These are phyloP conservation scores for Gossypium turneri DNA, from an alignment of 345 rosid species.

Conservation along the genomic window DNA sequence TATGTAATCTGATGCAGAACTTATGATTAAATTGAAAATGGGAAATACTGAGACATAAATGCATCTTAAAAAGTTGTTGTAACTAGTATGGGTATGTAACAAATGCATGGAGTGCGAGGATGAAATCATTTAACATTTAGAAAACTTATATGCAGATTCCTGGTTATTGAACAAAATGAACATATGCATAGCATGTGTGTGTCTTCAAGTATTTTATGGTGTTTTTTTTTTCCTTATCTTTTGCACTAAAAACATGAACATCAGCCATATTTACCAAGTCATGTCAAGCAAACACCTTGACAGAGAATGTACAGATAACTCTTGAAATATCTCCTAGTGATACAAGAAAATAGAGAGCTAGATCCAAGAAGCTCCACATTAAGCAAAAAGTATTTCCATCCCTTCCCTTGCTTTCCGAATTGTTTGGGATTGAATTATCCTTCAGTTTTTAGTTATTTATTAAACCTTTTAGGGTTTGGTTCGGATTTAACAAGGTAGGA, in stretches of 20 bases:
- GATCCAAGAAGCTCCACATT: not conserved
- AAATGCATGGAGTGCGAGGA: not conserved
- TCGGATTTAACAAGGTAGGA: not conserved
- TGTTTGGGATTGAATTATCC: not conserved
- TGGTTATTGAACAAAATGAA: constrained; percentile 1
- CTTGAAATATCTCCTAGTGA: not conserved
- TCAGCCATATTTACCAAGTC: not conserved
- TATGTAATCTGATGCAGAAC: not conserved
- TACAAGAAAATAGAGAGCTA: not conserved
- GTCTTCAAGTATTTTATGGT: not conserved
- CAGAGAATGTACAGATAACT: not conserved
- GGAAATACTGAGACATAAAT: constrained; percentile 5
- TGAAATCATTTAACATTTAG: not conserved
- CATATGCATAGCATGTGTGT: not conserved
- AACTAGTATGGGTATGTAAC: not conserved
- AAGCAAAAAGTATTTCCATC: not conserved
- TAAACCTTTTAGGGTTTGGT: not conserved
- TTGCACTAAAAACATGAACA: not conserved
- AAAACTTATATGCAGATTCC: not conserved
- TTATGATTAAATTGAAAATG: not conserved
- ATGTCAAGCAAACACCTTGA: not conserved
- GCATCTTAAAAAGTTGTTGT: not conserved
- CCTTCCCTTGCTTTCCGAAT: constrained; percentile 1
- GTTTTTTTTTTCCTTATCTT: not conserved
- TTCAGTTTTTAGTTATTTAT: not conserved